Evolutionary conservation across 1,139 yeast genomes (phyloP).

Genomic region (Magnusiomyces magnusii): DNA sequence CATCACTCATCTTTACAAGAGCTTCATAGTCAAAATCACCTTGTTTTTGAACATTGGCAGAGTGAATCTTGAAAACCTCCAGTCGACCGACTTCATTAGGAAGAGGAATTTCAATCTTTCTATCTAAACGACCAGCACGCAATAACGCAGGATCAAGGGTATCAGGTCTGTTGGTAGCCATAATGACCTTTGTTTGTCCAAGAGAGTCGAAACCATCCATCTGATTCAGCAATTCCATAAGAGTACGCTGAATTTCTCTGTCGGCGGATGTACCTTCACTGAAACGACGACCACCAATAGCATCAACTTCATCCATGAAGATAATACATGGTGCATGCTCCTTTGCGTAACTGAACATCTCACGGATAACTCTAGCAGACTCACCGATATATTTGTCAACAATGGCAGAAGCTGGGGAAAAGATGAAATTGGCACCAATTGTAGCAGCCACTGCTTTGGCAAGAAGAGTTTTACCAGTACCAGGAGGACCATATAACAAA

Average conservation of each 20-base stretch:
- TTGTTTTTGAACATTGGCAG: constrained; percentile 74
- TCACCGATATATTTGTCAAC: constrained; percentile 99
- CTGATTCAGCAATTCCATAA: constrained; percentile 95
- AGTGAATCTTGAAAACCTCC: constrained; percentile 92
- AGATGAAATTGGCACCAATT: constrained; percentile 95
- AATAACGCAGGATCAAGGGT: constrained; percentile 97
- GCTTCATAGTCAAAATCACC: constrained; percentile 99
- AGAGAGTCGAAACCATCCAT: constrained; percentile 99
- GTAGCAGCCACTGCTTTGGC: constrained; percentile 99
- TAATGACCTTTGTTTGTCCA: constrained; percentile 95
- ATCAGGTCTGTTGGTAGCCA: constrained; percentile 99
- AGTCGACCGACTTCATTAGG: constrained; percentile 97
- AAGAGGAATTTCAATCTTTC: constrained; percentile 92
- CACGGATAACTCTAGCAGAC: constrained; percentile 92
- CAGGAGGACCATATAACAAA: constrained; percentile 96
- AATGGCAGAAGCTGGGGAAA: constrained; percentile 96
- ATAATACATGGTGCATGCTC: constrained; percentile 99
- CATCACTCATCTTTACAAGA: constrained; percentile 96
- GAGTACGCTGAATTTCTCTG: constrained; percentile 96
- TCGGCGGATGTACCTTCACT: constrained; percentile 99
- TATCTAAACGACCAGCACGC: constrained; percentile 97
- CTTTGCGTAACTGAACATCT: constrained; percentile 97
- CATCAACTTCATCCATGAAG: constrained; percentile 99
- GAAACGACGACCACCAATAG: constrained; percentile 98
- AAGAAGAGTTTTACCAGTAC: constrained; percentile 92